phyloP scores from a whole-genome alignment of 805 yeast species.

The Candida saitoana region DNA sequence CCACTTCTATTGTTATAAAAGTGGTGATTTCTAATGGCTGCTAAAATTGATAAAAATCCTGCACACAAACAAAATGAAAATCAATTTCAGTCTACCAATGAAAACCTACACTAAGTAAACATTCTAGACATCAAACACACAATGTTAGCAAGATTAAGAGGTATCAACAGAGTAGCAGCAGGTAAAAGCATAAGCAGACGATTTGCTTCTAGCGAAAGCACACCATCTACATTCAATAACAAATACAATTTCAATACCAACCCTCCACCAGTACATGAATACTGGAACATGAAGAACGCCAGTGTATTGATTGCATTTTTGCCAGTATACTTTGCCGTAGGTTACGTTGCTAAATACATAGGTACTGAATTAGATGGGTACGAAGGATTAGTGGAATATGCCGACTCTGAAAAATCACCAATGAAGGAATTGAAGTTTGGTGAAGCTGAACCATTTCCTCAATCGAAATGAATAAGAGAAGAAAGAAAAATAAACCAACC shows the following conservation, averaged over 20 bases:
- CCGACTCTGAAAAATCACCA: slow-evolving; percentile 36
- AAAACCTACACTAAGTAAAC: too few species aligned
- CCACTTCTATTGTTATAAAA: neutral
- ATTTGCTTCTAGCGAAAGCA: slow-evolving; percentile 13
- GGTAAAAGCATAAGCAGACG: neutral
- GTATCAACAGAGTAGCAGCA: neutral
- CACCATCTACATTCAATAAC: slow-evolving; percentile 35
- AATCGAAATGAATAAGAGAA: neutral
- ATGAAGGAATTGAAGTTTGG: slow-evolving; percentile 34
- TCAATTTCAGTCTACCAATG: too few species aligned
- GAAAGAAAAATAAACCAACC: neutral
- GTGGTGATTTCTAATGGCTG: neutral
- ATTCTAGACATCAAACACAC: too few species aligned
- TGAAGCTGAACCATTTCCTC: slow-evolving; percentile 27
- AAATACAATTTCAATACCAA: slow-evolving; percentile 38
- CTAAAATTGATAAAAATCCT: neutral
- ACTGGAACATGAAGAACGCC: slow-evolving; percentile 40
- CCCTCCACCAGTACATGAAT: slow-evolving; percentile 44
- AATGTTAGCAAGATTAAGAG: slow-evolving; percentile 23
- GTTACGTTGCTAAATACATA: slow-evolving; percentile 29
- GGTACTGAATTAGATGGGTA: slow-evolving; percentile 27
- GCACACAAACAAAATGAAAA: too few species aligned
- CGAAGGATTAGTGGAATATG: slow-evolving; percentile 30
- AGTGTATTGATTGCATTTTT: slow-evolving; percentile 34
- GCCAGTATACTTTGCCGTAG: slow-evolving; percentile 33